phyloP scores from a whole-genome alignment of 1,284 basidiomycete genomes.

The Inonotus hispidus region DNA sequence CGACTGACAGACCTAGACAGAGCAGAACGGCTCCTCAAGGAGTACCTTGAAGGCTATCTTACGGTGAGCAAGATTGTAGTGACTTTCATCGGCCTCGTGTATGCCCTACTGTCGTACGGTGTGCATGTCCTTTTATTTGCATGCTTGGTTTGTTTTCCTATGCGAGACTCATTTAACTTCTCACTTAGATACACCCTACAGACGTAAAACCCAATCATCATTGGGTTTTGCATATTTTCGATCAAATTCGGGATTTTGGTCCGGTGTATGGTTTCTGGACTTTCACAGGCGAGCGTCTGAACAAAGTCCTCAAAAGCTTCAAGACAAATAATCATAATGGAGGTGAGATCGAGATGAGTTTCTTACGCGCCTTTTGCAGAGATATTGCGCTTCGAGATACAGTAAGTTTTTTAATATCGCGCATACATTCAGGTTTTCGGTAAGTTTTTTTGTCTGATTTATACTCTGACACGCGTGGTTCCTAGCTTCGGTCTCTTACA shows the following conservation, averaged over 20 bases:
- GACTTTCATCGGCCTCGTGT: background rate
- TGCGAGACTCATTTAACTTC: background rate
- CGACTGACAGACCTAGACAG: slow-evolving; percentile 3
- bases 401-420: background rate
- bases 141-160: background rate
- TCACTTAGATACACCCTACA: slow-evolving; percentile 12
- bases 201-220: slow-evolving; percentile 20
- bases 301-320: slow-evolving; percentile 20
- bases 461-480: background rate
- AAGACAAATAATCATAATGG: slow-evolving; percentile 18
- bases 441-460: background rate
- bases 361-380: slow-evolving; percentile 8
- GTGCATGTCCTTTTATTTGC: background rate
- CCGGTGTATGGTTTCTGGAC: slow-evolving; percentile 22
- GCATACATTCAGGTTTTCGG: background rate
- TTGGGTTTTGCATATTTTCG: slow-evolving; percentile 17
- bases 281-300: slow-evolving; percentile 20
- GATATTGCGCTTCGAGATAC: background rate
- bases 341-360: slow-evolving; percentile 15
- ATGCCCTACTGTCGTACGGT: background rate
- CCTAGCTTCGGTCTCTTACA: background rate
- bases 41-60: slow-evolving; percentile 16
- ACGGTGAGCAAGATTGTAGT: slow-evolving; percentile 8
- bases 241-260: slow-evolving; percentile 19
- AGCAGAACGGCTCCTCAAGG: slow-evolving; percentile 10